Base-by-base conservation (phyloP, 768 basidiomycete genomes). In the Gloeostereum incarnatum region DNA sequence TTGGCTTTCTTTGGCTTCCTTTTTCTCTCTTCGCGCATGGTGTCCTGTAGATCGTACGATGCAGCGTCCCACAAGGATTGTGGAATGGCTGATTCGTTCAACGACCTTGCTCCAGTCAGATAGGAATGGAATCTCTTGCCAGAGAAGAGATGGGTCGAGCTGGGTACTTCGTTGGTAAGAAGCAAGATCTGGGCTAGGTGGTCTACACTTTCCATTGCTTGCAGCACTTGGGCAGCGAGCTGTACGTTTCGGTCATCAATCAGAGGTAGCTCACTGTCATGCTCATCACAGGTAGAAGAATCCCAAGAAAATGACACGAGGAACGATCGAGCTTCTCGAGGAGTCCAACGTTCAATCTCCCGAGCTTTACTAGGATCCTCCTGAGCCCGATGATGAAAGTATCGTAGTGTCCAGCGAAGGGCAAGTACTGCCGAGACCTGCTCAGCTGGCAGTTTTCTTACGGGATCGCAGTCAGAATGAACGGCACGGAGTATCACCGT, bases 291-390 rank as follows among this genome's bases (percentile, higher is more conserved):
- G 13, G 45, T 47, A 20, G 39, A 44, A 19, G 40, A 31, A 3
- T 41, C 38, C 53, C 58, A 56, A 22, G 43, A 38, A 53, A 77
- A 75, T 22, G 75, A 62, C 0, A 71, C 60, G 30, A 88, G 63
- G 49, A 85, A 66, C 20, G 71, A 73, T 3, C 50, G 61, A 3
- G 73, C 79, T 52, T 90, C 86, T 4, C 55, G 59, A 43, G 56
- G 63, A 0, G 77, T 80, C 86, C 86, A 90, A 18, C 71, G 63
- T 51, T 84, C 84, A 45, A 65, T 68, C 42, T 78, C 71, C 27
- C 74, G 68, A n/a, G 74, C 78, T 48, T 68, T 74, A 43, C 61
- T 74, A 13, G 56, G 51, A 27, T 45, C 64, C 47, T 75, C 78
- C 35, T 63, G 45, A 18, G 75, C 71, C 13, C 81, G 71, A 6